A percentile compares a stretch with the other conserved stretches of the same genome.
These are phyloP conservation scores for Fusarium nurragi DNA, from an alignment of 2,329 filamentous ascomycete species.

Conservation along the genomic window DNA sequence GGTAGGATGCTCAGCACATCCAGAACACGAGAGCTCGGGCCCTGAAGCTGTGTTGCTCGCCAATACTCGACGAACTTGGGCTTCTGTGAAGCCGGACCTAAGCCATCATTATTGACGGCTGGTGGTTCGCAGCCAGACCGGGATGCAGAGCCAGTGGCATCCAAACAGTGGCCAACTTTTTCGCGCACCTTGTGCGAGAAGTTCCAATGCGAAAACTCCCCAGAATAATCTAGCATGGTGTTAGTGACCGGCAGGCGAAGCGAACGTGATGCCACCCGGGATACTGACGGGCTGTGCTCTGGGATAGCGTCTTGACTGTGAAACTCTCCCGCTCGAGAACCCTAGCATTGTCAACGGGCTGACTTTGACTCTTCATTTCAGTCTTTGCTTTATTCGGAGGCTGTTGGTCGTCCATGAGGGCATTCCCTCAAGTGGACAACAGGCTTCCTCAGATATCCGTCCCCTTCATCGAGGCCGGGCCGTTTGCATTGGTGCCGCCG, in stretches of 20 bases:
- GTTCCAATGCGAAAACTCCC: neutral
- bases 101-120: neutral
- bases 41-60: neutral
- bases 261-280: too few species aligned
- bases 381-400: neutral
- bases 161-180: neutral
- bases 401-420: too few species aligned
- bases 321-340: conserved; percentile 1
- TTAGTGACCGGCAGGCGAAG: neutral
- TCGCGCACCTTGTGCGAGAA: neutral
- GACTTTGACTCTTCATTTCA: neutral
- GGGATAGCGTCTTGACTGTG: neutral
- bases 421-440: too few species aligned
- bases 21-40: neutral
- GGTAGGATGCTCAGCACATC: neutral
- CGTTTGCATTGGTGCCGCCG: too few species aligned
- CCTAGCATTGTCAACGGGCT: neutral
- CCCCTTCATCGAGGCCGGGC: neutral
- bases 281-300: neutral
- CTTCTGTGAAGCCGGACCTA: neutral
- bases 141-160: too few species aligned
- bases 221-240: neutral
- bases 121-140: too few species aligned
- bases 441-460: neutral
- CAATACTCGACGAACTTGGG: neutral